Conservation (phyloP, 768 basidiomycete genomes). For the Amanita rimosa region DNA sequence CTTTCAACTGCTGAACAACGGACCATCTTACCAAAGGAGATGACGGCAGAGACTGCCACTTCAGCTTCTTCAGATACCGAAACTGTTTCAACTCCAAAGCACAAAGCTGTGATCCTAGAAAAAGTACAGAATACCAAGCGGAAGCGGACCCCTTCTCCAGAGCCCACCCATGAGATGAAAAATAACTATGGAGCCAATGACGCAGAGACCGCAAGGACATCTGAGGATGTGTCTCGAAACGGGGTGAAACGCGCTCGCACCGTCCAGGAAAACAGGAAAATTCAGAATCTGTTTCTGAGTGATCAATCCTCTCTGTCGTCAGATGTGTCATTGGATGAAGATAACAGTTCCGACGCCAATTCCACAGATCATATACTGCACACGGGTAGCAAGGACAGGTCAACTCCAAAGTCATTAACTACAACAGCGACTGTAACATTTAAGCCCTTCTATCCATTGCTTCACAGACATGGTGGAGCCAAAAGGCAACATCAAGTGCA, state of each 20-base stretch:
- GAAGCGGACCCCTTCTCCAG: constrained; percentile 11
- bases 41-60: not conserved
- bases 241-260: not conserved
- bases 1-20: not conserved
- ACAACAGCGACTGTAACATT: constrained; percentile 8
- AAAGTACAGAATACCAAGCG: constrained; percentile 10
- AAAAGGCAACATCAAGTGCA: not conserved
- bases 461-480: constrained; percentile 25
- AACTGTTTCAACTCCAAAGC: not conserved
- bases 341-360: constrained; percentile 28
- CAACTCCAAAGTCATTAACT: not conserved
- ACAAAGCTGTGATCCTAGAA: too few species aligned
- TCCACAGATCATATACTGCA: constrained; percentile 14
- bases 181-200: not conserved
- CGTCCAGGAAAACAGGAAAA: not conserved
- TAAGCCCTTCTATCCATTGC: constrained; percentile 17
- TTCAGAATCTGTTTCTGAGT: not conserved
- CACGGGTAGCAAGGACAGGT: not conserved
- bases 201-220: not conserved
- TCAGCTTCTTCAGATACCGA: not conserved
- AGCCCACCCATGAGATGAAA: not conserved
- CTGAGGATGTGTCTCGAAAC: not conserved
- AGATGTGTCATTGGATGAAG: constrained; percentile 14
- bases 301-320: constrained; percentile 8
- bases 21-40: not conserved